A percentile compares a stretch with the other conserved stretches of the same genome.
Evolutionary conservation across 441 rosid species (phyloP).

Genomic region (Erysimum cheiri): DNA sequence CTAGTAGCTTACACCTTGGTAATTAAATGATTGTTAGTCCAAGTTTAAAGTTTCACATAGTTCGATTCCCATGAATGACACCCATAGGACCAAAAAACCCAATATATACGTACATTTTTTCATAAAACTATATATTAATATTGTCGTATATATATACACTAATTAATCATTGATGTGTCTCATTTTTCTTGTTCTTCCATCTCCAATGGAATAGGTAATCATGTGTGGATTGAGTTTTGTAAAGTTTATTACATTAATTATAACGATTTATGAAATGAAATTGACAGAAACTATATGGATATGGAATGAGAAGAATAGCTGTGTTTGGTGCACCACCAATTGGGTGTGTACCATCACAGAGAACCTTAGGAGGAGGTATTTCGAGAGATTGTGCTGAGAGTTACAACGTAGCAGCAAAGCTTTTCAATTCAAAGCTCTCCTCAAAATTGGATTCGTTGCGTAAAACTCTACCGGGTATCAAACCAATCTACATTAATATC

Average conservation of each 20-base stretch:
- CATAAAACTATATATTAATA: neutral
- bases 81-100: neutral
- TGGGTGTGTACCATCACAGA: constrained; percentile 76
- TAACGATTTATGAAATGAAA: constrained; percentile 13
- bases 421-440: constrained; percentile 68
- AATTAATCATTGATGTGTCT: constrained; percentile 11
- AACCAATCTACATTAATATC: constrained; percentile 56
- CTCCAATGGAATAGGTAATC: neutral
- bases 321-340: constrained; percentile 71
- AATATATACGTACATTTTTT: neutral
- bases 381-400: constrained; percentile 55
- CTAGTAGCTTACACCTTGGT: neutral
- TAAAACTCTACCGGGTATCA: constrained; percentile 43
- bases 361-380: constrained; percentile 69
- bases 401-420: constrained; percentile 54
- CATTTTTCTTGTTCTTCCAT: neutral
- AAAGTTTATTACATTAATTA: neutral
- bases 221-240: neutral
- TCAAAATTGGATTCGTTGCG: constrained; percentile 46
- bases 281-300: constrained; percentile 56
- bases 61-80: neutral
- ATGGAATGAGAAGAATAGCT: constrained; percentile 72
- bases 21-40: neutral
- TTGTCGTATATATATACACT: too few species aligned
- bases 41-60: neutral